Base-by-base conservation (phyloP, 768 basidiomycete species). In the Boletellus sp. region DNA sequence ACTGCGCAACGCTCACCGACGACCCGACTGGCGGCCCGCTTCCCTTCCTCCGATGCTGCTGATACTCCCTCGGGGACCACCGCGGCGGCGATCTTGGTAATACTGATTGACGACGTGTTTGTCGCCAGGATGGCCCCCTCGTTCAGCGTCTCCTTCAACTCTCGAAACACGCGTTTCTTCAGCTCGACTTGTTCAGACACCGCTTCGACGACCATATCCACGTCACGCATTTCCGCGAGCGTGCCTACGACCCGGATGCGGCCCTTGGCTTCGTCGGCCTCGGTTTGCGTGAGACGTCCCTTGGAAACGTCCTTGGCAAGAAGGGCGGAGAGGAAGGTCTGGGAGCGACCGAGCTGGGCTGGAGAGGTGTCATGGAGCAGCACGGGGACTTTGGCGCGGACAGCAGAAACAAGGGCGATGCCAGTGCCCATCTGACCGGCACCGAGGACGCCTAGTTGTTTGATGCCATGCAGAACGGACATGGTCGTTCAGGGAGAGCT, bases 201-300 rank as follows among this genome's bases (percentile, higher is more conserved):
- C 0, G 94, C 95, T 85, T 97, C 94, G 42, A 97, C 75, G 38
- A 92, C 89, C 80, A 97, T 85, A 62, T 95, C 93, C 8, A 84
- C 87, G 62, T 94, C 93, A 42, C 83, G 74, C 56, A 92, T 60
- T 2, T 75, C 83, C 38, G 74, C 71, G 20, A 90, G 56, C 3
- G 77, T 80, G n/a, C 76, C 74, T 4, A 90, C 78, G 10, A 84
- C 73, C 9, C 64, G 73, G 20, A 98, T 72, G 39, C 87, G 75
- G 17, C 78, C 83, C 47, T 79, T 72, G 1, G 89, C 87, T 45
- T 86, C 87, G 39, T 85, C 83, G 0, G 90, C 88, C 10, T 89
- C 80, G 26, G 80, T 77, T 31, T 74, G 68, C 1, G 80, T 77
- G 10, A 96, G 72, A 37, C 83, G 79, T 4, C 87, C 90, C 70